Base-by-base conservation (phyloP, 768 basidiomycete species). In the Pisolithus marmoratus region DNA sequence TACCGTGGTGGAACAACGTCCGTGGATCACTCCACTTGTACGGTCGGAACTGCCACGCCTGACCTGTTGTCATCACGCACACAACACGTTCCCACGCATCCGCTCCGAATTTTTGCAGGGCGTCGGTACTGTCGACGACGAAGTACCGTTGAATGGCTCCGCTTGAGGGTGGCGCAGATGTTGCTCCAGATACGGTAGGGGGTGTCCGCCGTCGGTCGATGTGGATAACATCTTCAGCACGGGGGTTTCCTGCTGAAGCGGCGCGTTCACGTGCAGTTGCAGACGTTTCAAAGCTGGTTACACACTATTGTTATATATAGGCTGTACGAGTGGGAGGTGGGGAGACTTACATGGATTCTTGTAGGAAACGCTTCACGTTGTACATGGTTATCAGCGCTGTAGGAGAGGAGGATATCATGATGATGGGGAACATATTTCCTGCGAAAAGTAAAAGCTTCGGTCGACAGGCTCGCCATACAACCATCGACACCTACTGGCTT, bases 41-140 rank as follows among this genome's bases (percentile, higher is more conserved):
- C 17, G 90, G 87, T 52, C 85, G 77, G 71, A 99, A 99, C 66
- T 99, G 96, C 96, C 96, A 97, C 29, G 89, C 87, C 60, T 98
- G 95, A 1, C 96, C 96, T 0, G 96, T 99, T 8, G 96, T 98
- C 83, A 96, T 87, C 15, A 99, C 95, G 58, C 94, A 96, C 4
- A 96, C 87, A 5, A 99, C 96, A 36, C 95, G 81, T 51, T 97
- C 94, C 94, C 95, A 97, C 2, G 92, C 88, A 54, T 96, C 94
- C 4, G 87, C 76, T 5, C 88, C 89, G 57, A 99, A 94, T 70
- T 97, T 97, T 31, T 82, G 79, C 22, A 99, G 72, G 1, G 95
- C 93, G 60, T 99, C 95, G 0, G 90, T 87, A 20, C 87, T 85
- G 67, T 99, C 94, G 31, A 99, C 87, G 8, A 96, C 83, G 58